Conservation (phyloP, 2,329 filamentous ascomycete species). For the Corniculantispora saksenae region DNA sequence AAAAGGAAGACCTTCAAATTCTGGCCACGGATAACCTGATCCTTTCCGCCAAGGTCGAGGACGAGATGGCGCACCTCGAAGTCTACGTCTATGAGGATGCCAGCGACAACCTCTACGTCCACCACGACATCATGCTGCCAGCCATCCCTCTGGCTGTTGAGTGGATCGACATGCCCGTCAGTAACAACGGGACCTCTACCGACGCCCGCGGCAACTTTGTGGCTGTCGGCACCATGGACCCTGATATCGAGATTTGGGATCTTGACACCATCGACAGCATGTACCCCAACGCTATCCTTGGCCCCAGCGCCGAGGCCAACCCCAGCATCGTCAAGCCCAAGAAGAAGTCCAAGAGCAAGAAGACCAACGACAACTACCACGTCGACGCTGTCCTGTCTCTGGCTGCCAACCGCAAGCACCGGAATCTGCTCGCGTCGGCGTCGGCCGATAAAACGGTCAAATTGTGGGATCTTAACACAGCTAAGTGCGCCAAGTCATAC, state of each 20-base stretch:
- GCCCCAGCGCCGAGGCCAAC: conserved; percentile 63
- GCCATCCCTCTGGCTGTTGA: conserved; percentile 94
- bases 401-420: conserved; percentile 88
- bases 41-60: conserved; percentile 89
- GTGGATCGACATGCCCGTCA: conserved; percentile 89
- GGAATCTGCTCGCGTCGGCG: conserved; percentile 89
- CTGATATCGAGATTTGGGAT: conserved; percentile 98
- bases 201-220: conserved; percentile 84
- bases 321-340: conserved; percentile 71
- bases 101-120: conserved; percentile 95
- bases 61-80: conserved; percentile 94
- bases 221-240: conserved; percentile 94
- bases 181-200: conserved; percentile 62
- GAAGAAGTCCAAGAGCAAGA: conserved; percentile 87
- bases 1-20: conserved; percentile 93
- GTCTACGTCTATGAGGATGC: conserved; percentile 97
- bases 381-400: conserved; percentile 91
- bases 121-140: conserved; percentile 99
- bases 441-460: conserved; percentile 98
- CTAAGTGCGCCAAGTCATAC: conserved; percentile 94
- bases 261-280: conserved; percentile 94
- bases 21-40: conserved; percentile 90
- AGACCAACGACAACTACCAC: conserved; percentile 88
- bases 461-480: conserved; percentile 92
- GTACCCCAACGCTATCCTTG: conserved; percentile 96